Base-by-base conservation (phyloP, 228 moss, liverwort and hornwort species). In the Sphagnum magellanicum region DNA sequence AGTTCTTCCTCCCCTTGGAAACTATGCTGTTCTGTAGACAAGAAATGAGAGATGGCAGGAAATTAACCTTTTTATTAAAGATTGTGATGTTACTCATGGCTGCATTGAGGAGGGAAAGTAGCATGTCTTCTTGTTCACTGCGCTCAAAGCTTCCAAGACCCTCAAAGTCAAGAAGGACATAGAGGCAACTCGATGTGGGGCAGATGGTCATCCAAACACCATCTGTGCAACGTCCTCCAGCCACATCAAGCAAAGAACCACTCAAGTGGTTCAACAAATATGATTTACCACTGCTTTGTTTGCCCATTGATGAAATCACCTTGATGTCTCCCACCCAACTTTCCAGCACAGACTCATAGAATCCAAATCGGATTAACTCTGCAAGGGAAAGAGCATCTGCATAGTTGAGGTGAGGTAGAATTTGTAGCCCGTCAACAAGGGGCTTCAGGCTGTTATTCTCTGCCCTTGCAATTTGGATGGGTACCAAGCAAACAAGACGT, bases 121-220 rank as follows among this genome's bases (percentile, higher is more conserved):
- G 74, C 79, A 80, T 80, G 57, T 80, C 79, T 50, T 81, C 80
- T 48, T 81, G 80, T 6, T 81, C 76, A 61, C 76, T 81, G 17
- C 80, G 72, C 63, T 81, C 80, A 50, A 81, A 81, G 71, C 80
- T 81, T 4, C 80, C 76, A 3, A 81, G 67, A 0, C 80, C 77
- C 65, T 81, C 80, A 58, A 81, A 81, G 49, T 81, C 80, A 2
- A 81, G 73, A 0, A 81, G 71, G 4, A 81, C 73, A 16, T 81
- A 76, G 0, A 81, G 55, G 50, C 76, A 81, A 0, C 32, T 59
- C 1, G 70, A 8, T 4, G 14, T 63, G 0, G 32, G 16, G 6
- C 80, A 62, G 13, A 71, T 60, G 0, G 80, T 76, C 80, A 81
- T 76, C 77, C 80, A 81, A 0, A 81, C 80, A 59, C 80, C 80